These are phyloP conservation scores for Teratosphaeria zuluensis DNA, from an alignment of 2,329 filamentous ascomycete species.

Conservation along the genomic window DNA sequence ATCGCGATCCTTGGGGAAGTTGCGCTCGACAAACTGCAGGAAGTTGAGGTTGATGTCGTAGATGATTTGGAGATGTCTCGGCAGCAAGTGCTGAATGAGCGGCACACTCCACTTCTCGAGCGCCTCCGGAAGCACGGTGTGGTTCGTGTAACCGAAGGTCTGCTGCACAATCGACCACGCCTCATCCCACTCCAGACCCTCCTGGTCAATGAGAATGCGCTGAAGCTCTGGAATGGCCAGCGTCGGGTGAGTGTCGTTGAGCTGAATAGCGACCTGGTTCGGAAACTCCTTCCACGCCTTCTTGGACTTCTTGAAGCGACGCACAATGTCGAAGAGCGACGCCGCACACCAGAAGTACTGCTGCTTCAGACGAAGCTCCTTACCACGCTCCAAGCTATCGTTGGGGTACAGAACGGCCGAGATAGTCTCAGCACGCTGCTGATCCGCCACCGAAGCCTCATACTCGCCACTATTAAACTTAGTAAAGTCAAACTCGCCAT, in stretches of 20 bases:
- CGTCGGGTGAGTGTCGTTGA: conserved; percentile 96
- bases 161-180: conserved; percentile 64
- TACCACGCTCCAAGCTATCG: conserved; percentile 90
- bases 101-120: conserved; percentile 98
- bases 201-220: conserved; percentile 79
- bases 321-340: conserved; percentile 90
- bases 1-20: conserved; percentile 81
- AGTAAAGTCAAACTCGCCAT: conserved; percentile 97
- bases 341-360: conserved; percentile 99
- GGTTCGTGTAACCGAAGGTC: conserved; percentile 93
- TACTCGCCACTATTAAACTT: conserved; percentile 99
- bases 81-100: conserved; percentile 82
- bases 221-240: conserved; percentile 93
- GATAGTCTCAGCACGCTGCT: conserved; percentile 98
- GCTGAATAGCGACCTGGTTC: conserved; percentile 90
- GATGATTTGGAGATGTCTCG: conserved; percentile 88
- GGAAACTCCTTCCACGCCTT: conserved; percentile 85
- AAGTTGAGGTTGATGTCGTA: conserved; percentile 97
- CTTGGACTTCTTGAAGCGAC: conserved; percentile 95
- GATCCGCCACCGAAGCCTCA: conserved; percentile 93
- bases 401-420: conserved; percentile 96
- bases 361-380: conserved; percentile 95
- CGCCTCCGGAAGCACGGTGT: conserved; percentile 93
- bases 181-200: conserved; percentile 86
- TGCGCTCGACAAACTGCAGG: conserved; percentile 80